A percentile compares a stretch with the other conserved stretches of the same genome.
These are phyloP conservation scores for Vitis hybrid DNA, from an alignment of 177 flowering plant genomes.

Conservation along the genomic window DNA sequence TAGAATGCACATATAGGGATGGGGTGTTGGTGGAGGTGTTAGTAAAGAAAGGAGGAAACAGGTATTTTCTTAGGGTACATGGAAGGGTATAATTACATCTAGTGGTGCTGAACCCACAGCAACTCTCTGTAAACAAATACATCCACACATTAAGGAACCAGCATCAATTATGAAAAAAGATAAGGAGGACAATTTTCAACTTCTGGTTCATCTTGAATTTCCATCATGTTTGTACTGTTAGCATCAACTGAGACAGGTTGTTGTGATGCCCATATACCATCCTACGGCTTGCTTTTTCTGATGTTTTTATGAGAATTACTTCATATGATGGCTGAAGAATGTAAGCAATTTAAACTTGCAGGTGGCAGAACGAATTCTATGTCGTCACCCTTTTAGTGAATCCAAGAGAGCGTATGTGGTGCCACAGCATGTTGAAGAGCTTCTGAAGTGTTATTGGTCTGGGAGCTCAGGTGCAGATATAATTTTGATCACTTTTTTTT, in stretches of 20 bases:
- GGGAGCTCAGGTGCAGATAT: constrained; percentile 67
- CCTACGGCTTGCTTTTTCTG: neutral
- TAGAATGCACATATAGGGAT: no score
- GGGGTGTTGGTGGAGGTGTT: no score
- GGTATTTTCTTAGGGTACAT: neutral
- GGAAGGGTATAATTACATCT: no score
- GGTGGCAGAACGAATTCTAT: constrained; percentile 81
- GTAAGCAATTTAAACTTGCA: constrained; percentile 21
- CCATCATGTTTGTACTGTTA: neutral
- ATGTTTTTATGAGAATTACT: neutral
- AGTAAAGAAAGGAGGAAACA: no score
- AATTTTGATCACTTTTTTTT: neutral
- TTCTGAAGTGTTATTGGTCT: constrained; percentile 91
- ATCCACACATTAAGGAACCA: neutral
- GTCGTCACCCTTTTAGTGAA: constrained; percentile 98
- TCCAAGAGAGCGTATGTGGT: constrained; percentile 99
- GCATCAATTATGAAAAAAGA: neutral
- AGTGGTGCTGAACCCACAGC: no score
- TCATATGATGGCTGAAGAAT: neutral
- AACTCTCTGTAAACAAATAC: no score
- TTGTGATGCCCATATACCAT: neutral
- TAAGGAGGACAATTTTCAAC: neutral
- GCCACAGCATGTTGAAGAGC: constrained; percentile 95
- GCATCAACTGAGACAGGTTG: neutral
- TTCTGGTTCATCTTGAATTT: neutral